These are phyloP conservation scores for Mangifera indica DNA, from an alignment of 345 rosid species.

Conservation along the genomic window DNA sequence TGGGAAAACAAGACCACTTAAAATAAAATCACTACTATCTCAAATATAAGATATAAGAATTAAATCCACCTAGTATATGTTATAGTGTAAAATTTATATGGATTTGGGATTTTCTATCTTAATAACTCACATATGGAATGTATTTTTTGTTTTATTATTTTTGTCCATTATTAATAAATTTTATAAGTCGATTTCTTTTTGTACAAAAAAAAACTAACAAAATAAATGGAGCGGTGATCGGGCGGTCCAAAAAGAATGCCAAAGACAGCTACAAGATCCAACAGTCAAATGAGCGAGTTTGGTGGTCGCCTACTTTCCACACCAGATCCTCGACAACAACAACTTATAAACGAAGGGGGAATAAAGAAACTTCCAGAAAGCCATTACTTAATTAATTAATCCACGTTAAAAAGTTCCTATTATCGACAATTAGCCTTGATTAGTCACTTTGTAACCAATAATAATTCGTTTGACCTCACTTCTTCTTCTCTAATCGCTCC, in stretches of 20 bases:
- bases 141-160: no score
- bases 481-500: background rate
- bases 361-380: constrained; percentile 17
- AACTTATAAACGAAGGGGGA: constrained; percentile 10
- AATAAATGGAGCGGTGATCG: background rate
- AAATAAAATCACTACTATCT: no score
- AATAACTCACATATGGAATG: no score
- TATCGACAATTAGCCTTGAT: background rate
- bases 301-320: no score
- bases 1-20: no score
- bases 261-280: background rate
- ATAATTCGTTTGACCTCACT: constrained; percentile 4
- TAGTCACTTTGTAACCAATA: constrained; percentile 9
- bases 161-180: no score
- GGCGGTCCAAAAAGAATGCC: background rate
- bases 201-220: background rate
- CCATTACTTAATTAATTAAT: background rate
- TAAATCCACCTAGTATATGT: no score
- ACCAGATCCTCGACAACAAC: background rate
- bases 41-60: no score
- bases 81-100: no score
- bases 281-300: background rate
- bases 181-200: no score
- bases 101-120: no score
- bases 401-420: background rate